phyloP scores from a whole-genome alignment of 306 rosid genomes.

The Gleditsia sinensis region DNA sequence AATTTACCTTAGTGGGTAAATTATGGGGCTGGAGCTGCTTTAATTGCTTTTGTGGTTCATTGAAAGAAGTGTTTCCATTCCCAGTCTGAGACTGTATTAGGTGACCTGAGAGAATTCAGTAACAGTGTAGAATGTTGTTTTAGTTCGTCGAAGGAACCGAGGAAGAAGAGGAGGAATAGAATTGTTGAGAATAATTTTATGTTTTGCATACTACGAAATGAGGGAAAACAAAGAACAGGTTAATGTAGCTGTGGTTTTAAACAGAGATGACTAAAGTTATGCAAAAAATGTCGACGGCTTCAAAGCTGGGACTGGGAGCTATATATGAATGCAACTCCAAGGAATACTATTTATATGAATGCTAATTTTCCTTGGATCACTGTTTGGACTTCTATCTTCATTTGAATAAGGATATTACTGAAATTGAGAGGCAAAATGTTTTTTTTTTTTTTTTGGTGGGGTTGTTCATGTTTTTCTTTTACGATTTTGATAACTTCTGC shows the following conservation, averaged over 20 bases:
- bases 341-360: not conserved
- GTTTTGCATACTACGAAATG: not conserved
- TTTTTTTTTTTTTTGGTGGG: not conserved
- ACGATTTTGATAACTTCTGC: not conserved
- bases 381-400: not conserved
- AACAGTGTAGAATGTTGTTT: not conserved
- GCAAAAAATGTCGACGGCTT: not conserved
- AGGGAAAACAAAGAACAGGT: not conserved
- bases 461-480: not conserved
- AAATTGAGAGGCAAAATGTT: not conserved
- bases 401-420: not conserved
- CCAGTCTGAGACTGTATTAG: not conserved
- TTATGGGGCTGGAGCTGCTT: slow-evolving; percentile 4
- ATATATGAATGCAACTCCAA: not conserved
- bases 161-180: not conserved
- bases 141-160: not conserved
- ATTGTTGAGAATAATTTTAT: not conserved
- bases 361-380: not conserved
- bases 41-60: not conserved
- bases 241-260: not conserved
- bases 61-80: too few species aligned
- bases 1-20: not conserved
- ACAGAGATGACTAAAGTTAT: not conserved
- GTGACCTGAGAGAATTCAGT: not conserved
- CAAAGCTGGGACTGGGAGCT: not conserved